A percentile compares a stretch with the other conserved stretches of the same genome.
These are phyloP conservation scores for Cryphonectria japonica DNA, from an alignment of 2,329 filamentous ascomycete genomes.

Conservation along the genomic window DNA sequence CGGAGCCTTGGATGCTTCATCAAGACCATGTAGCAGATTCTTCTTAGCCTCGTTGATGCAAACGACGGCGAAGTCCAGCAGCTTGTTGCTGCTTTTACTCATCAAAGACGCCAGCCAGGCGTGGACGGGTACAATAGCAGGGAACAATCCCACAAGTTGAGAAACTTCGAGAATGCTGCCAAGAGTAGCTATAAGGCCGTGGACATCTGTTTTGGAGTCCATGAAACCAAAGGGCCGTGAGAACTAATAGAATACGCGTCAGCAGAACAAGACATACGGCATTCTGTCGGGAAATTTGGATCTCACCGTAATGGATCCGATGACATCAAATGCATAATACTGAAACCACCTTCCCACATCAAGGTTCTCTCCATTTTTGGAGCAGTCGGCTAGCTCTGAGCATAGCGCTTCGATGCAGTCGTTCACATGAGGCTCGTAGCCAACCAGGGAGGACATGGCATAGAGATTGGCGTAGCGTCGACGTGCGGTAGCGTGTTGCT, in stretches of 20 bases:
- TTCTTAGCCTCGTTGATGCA: constrained; percentile 18
- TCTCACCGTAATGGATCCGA: constrained; percentile 50
- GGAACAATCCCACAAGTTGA: constrained; percentile 10
- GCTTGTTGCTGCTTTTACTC: not conserved
- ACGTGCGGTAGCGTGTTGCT: constrained; percentile 42
- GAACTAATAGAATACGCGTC: constrained; percentile 62
- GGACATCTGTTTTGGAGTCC: constrained; percentile 49
- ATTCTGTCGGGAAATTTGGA: not conserved
- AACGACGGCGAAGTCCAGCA: not conserved
- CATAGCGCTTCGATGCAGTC: constrained; percentile 48
- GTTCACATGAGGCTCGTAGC: constrained; percentile 54
- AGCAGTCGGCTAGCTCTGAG: constrained; percentile 42
- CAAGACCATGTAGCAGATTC: constrained; percentile 10
- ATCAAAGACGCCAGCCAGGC: not conserved
- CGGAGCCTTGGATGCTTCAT: not conserved
- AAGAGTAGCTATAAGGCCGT: constrained; percentile 49
- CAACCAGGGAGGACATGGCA: constrained; percentile 51
- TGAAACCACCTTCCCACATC: constrained; percentile 49
- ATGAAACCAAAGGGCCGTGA: constrained; percentile 48
- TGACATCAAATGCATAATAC: constrained; percentile 55
- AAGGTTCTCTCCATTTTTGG: constrained; percentile 35
- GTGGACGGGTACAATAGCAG: not conserved
- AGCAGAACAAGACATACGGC: not conserved
- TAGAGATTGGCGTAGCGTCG: constrained; percentile 49
- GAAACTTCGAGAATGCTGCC: constrained; percentile 33